phyloP scores from a whole-genome alignment of 116 monocot species.

The Zostera marina region DNA sequence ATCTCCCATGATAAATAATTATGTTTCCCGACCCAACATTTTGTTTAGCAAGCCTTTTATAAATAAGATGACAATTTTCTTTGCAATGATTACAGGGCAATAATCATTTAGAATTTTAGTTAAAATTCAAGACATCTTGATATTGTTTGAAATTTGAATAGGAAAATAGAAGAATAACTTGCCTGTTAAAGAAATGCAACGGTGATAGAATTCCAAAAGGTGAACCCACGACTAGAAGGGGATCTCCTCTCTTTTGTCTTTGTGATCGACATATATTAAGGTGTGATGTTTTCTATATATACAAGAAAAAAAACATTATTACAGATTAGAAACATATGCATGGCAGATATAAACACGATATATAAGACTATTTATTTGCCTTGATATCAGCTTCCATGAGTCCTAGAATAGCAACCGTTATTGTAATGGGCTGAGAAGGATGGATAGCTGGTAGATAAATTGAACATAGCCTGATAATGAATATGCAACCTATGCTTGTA shows the following conservation, averaged over 20 bases:
- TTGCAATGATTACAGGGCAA: background rate
- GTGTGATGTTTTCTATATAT: conserved; percentile 30
- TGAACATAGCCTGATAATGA: background rate
- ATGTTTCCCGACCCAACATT: too few species aligned
- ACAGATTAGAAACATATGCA: too few species aligned
- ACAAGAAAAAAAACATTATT: background rate
- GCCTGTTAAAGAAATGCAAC: conserved; percentile 84
- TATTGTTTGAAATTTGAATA: too few species aligned
- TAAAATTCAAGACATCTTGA: too few species aligned
- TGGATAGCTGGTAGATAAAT: conserved; percentile 3
- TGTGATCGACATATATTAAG: conserved; percentile 36
- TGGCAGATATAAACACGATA: background rate
- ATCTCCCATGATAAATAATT: too few species aligned
- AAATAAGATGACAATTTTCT: background rate
- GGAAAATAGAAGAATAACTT: background rate
- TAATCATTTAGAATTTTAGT: too few species aligned
- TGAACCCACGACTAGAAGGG: conserved; percentile 74
- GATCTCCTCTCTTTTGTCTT: conserved; percentile 51
- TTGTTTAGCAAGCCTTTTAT: too few species aligned
- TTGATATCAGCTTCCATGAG: conserved; percentile 24
- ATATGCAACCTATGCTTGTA: background rate
- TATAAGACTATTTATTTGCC: conserved; percentile 18
- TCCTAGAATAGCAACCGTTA: conserved; percentile 71
- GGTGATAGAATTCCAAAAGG: conserved; percentile 87
- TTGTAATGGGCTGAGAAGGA: conserved; percentile 8